Evolutionary conservation across 495 filamentous ascomycete genomes (phyloP).

Genomic region (Aspergillus mulundensis): DNA sequence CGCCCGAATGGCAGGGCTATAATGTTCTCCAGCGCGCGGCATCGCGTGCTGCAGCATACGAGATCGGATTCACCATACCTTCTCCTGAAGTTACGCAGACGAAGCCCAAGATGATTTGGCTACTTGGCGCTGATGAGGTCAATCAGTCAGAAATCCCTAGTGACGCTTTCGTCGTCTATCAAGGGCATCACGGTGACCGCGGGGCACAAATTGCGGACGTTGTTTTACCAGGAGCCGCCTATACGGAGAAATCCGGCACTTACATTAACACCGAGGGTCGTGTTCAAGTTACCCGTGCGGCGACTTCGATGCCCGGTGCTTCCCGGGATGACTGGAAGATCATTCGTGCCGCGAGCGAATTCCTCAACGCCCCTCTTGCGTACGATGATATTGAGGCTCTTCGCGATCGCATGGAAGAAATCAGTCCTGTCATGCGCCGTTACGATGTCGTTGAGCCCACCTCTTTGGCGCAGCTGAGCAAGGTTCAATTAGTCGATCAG

Average conservation of each 20-base stretch:
- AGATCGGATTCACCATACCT: constrained; percentile 87
- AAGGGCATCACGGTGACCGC: constrained; percentile 93
- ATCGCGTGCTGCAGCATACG: constrained; percentile 87
- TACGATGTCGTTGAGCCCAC: constrained; percentile 89
- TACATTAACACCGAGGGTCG: constrained; percentile 97
- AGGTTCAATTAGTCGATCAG: constrained; percentile 89
- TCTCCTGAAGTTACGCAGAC: constrained; percentile 72
- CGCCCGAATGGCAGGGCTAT: constrained; percentile 93
- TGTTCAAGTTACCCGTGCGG: constrained; percentile 85
- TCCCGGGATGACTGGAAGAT: constrained; percentile 98
- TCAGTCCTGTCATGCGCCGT: constrained; percentile 78
- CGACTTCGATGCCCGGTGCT: constrained; percentile 79
- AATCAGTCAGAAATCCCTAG: constrained; percentile 75
- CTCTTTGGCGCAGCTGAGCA: constrained; percentile 66
- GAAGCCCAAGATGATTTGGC: constrained; percentile 92
- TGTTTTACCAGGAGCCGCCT: constrained; percentile 88
- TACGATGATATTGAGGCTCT: constrained; percentile 89
- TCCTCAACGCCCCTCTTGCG: constrained; percentile 78
- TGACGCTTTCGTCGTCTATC: constrained; percentile 94
- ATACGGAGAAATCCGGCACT: constrained; percentile 95
- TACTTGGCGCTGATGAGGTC: constrained; percentile 93
- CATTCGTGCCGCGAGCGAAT: constrained; percentile 84
- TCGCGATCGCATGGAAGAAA: constrained; percentile 90
- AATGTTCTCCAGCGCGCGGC: constrained; percentile 92
- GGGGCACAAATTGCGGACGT: constrained; percentile 92